These are phyloP conservation scores for Rhododendron mucronatum DNA, from an alignment of 148 eudicot species.

Conservation along the genomic window DNA sequence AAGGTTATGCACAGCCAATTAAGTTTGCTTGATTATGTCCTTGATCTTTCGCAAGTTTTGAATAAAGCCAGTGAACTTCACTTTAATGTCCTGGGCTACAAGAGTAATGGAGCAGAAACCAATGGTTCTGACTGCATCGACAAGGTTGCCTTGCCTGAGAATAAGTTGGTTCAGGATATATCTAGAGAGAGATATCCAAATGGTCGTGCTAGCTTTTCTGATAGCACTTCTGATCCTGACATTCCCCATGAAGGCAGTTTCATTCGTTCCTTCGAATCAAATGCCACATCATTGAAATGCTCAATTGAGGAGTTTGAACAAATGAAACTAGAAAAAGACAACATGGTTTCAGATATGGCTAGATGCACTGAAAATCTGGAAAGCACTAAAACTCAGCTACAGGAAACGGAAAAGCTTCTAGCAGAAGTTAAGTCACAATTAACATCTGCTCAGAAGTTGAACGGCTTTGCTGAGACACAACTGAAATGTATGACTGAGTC, in stretches of 20 bases:
- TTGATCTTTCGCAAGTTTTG: constrained; percentile 62
- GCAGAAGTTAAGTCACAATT: constrained; percentile 69
- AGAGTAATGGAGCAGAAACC: constrained; percentile 48
- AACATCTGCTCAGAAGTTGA: constrained; percentile 56
- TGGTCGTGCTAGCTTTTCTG: constrained; percentile 58
- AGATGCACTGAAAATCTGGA: constrained; percentile 62
- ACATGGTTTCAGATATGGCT: constrained; percentile 46
- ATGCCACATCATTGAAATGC: constrained; percentile 42
- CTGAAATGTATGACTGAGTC: constrained; percentile 98
- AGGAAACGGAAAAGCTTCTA: constrained; percentile 59
- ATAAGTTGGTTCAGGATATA: constrained; percentile 38
- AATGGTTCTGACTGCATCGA: constrained; percentile 82
- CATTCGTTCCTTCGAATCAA: constrained; percentile 52
- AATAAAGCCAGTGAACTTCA: constrained; percentile 54
- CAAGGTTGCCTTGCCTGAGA: constrained; percentile 87
- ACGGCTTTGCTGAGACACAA: constrained; percentile 91
- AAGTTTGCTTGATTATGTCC: constrained; percentile 52
- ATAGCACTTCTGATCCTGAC: constrained; percentile 73
- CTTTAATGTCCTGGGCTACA: constrained; percentile 55
- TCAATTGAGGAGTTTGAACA: constrained; percentile 70
- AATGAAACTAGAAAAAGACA: constrained; percentile 62
- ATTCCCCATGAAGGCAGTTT: constrained; percentile 76
- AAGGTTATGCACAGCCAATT: constrained; percentile 38
- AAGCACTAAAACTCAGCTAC: constrained; percentile 47
- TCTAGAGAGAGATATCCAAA: constrained; percentile 44